Conservation (phyloP, 1,139 yeast species). For the Candida anutae region DNA sequence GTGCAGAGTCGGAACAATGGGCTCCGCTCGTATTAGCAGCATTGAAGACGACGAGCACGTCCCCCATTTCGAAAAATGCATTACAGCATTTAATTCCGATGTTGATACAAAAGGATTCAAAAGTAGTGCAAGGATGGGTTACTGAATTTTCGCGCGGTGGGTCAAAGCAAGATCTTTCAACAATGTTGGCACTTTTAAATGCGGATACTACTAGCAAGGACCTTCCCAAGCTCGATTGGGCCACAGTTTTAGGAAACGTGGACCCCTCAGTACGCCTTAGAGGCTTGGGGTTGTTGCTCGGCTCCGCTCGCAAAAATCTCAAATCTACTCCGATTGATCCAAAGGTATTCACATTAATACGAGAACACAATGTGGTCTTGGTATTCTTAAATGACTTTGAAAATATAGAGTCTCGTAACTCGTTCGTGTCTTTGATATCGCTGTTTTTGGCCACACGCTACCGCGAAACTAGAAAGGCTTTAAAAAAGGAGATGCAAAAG, state of each 20-base stretch:
- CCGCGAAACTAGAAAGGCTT: slow-evolving; percentile 57
- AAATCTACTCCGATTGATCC: slow-evolving; percentile 36
- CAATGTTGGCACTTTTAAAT: slow-evolving; percentile 49
- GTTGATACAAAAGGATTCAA: slow-evolving; percentile 45
- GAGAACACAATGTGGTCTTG: slow-evolving; percentile 28
- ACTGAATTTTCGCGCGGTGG: slow-evolving; percentile 8
- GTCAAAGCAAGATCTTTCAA: slow-evolving; percentile 23
- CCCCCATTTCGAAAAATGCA: slow-evolving; percentile 33
- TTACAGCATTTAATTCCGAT: slow-evolving; percentile 56
- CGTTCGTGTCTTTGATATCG: slow-evolving; percentile 51
- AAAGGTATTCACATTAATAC: slow-evolving; percentile 35
- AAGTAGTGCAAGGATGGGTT: slow-evolving; percentile 21
- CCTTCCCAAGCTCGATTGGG: slow-evolving; percentile 16
- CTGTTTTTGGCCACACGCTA: slow-evolving; percentile 51
- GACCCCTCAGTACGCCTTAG: slow-evolving; percentile 45
- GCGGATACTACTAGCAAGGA: slow-evolving; percentile 47
- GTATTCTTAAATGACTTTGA: slow-evolving; percentile 48
- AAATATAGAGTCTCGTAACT: slow-evolving; percentile 61
- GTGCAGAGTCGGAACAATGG: slow-evolving; percentile 36
- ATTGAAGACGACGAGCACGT: slow-evolving; percentile 13
- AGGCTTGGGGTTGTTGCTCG: slow-evolving; percentile 53
- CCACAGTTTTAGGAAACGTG: slow-evolving; percentile 33
- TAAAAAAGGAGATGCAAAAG: slow-evolving; percentile 31
- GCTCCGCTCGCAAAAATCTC: slow-evolving; percentile 49
- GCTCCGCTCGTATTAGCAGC: slow-evolving; percentile 23